Evolutionary conservation across 1,284 basidiomycete genomes (phyloP), one percentile per base, ranked within the genome.

Genomic region (Fomitiporia mediterranea): DNA sequence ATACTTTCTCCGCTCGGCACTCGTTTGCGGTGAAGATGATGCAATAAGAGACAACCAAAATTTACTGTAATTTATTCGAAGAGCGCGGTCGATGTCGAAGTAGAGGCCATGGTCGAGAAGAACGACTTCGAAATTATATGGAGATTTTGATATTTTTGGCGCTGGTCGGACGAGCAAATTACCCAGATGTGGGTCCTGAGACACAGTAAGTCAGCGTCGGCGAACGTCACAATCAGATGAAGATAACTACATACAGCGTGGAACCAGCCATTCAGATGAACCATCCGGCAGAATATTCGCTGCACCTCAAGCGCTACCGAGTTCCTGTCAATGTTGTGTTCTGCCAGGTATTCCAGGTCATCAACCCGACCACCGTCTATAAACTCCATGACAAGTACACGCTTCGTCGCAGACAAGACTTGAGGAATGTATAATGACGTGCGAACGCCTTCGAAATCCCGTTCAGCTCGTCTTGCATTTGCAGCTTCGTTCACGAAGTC

Each of bases 311-410:
- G 75, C 2, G 92, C 87, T 40, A 98, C 94, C 67, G 89, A 88
- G 66, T 98, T 99, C 53, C 96, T 80, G 70, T 99, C 94, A 64
- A 99, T 98, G 53, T 84, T 77, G 63, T 94, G 80, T 43, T 84
- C 72, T 34, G 89, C 86, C 6, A 99, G 79, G 68, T 92, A 99
- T 52, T 78, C 78, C 53, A 98, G 71, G 70, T 98, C 89, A 67
- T 99, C 96, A 2, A 96, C 87, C 13, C 97, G 80, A 1, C 85
- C 88, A 17, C 97, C 97, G 64, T 91, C 80, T 47, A 90, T 90
- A 63, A 80, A 98, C 68, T 98, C 96, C 95, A 98, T 98, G 52
- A 95, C 82, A 60, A 99, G 78, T 15, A 95, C 91, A 30, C 96
- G 78, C 68, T 89, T 91, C 53, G 85, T 84, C 3, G 93, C 91